Evolutionary conservation across 345 rosid species (phyloP), one percentile per base, ranked within the genome.

Genomic region (Citrus reticulata): DNA sequence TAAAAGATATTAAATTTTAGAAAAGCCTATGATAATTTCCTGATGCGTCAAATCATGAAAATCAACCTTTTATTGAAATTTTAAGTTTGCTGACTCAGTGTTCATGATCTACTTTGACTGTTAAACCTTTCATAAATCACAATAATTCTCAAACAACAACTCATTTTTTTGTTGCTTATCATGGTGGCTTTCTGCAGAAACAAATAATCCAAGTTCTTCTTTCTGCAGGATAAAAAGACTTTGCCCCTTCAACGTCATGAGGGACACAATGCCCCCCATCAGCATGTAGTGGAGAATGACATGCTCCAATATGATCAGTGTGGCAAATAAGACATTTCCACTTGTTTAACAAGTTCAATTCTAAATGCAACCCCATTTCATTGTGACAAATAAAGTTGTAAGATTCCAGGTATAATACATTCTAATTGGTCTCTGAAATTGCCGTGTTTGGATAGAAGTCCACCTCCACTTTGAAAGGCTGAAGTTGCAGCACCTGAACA

Each of bases 241-340:
- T 46, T 39, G 81, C 34, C 87, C 80, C 79, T 76, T 80, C 82
- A 75, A 24, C 64, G 39, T 40, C 19, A 8, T 22, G 35, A 85
- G 74, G 77, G 87, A 72, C 73, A 58, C 29, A 69, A 22, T 77
- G 14, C n/a, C 63, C 25, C 79, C 42, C 61, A 54, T 83, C 71
- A 61, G 66, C 20, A 51, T 60, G 30, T 77, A 80, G 86, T 87
- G 91, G 87, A 80, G 54, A 72, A 51, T 82, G 88, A 77, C 55
- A 16, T 78, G 81, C 70, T 74, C 83, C 88, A 78, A 57, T 78
- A 76, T 42, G 40, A 60, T 35, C 49, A 63, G 32, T 6, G 24
- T 67, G 76, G 78, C 81, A 66, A 77, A 78, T 81, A 39, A 77
- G 73, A 80, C 60, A 59, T 62, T 81, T 27, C 86, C 85, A 78